Base-by-base conservation (phyloP, 371 early-diverging fungal species). In the Sporodiniella umbellata region DNA sequence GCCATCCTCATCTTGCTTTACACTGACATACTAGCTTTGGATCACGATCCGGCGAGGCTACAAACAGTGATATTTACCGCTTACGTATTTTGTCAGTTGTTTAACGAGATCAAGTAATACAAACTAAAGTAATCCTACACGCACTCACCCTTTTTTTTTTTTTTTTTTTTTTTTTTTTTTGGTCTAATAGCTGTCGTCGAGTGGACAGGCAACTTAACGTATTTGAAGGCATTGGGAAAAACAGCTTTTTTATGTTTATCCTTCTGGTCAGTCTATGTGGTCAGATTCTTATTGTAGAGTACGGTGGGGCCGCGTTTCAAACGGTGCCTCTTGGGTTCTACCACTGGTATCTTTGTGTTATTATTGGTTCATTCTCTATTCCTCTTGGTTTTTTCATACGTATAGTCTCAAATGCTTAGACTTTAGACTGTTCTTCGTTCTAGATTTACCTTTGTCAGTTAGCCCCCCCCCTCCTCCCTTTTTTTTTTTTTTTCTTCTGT, bases 21-120 rank as follows among this genome's bases (percentile, higher is more conserved):
- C 50, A 68, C 68, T 8, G 48, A 64, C 23, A 39, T 61, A 11
- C 46, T 72, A 8, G 44, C 37, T 22, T 33, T 64, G 10, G 22
- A 42, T 3, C n/a, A 48, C 21, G 51, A 55, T 22, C 24, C 47
- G 38, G 46, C 56, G 2, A 52, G 51, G 22, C 25, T 84, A 15
- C 54, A 69, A 19, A 76, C 84, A 12, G 54, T 84, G 47, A 74
- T 88, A 1, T 89, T 88, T 59, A 89, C 83, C 35, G 76, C 84
- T 1, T 89, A 87, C 62, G 84, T 88, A 0, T 81, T 86, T 53
- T 54, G 87, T 33, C 89, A 88, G 51, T 70, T 89, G 21, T 88
- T 85, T 51, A 87, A 87, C 60, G 81, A 82, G 51, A 42, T 83
- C 62, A 83, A 83, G 73, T 72, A 60, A 58, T 10, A 45, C 31